These are phyloP conservation scores for Kuraishia borneana DNA, from an alignment of 805 yeast genomes.

Conservation along the genomic window DNA sequence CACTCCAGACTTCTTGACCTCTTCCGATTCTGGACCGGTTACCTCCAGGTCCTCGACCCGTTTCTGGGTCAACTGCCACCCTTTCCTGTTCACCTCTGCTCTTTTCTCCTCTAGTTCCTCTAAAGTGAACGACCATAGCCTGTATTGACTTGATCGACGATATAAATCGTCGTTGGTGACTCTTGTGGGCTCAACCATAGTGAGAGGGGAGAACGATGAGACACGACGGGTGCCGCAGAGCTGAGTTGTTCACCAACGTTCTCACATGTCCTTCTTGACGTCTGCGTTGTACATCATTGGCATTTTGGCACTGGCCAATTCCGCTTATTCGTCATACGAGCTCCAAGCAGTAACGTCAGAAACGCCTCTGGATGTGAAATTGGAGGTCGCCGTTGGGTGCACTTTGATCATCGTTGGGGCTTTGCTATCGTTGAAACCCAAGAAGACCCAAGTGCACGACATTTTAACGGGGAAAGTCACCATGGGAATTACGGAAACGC, in stretches of 20 bases:
- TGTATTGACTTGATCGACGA: slow-evolving; percentile 76
- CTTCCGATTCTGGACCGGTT: slow-evolving; percentile 8
- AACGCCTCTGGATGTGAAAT: slow-evolving; percentile 33
- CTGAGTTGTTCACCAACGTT: too few relatives aligned
- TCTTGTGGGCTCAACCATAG: slow-evolving; percentile 7
- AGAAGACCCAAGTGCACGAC: slow-evolving; percentile 7
- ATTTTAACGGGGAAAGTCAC: slow-evolving; percentile 19
- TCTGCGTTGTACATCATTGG: slow-evolving; percentile 6
- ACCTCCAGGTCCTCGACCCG: slow-evolving; percentile 10
- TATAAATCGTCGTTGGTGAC: slow-evolving; percentile 79
- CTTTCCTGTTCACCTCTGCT: slow-evolving; percentile 41
- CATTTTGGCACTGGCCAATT: slow-evolving; percentile 24
- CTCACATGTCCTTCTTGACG: slow-evolving; percentile 4
- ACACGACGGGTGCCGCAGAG: too few relatives aligned
- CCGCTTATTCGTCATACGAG: slow-evolving; percentile 45
- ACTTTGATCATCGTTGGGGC: slow-evolving; percentile 28
- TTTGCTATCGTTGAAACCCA: slow-evolving; percentile 18
- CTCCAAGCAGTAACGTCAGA: slow-evolving; percentile 12
- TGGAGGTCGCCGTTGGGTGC: slow-evolving; percentile 41
- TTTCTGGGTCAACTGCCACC: slow-evolving; percentile 25
- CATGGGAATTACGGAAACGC: slow-evolving; percentile 12
- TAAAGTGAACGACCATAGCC: slow-evolving; percentile 73
- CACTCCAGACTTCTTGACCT: slow-evolving; percentile 8
- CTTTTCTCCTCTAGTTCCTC: slow-evolving; percentile 43
- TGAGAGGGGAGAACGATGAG: too few relatives aligned